Evolutionary conservation across 495 filamentous ascomycete species (phyloP), one percentile per base, ranked within the genome.

Genomic region (Talaromyces thailandensis): DNA sequence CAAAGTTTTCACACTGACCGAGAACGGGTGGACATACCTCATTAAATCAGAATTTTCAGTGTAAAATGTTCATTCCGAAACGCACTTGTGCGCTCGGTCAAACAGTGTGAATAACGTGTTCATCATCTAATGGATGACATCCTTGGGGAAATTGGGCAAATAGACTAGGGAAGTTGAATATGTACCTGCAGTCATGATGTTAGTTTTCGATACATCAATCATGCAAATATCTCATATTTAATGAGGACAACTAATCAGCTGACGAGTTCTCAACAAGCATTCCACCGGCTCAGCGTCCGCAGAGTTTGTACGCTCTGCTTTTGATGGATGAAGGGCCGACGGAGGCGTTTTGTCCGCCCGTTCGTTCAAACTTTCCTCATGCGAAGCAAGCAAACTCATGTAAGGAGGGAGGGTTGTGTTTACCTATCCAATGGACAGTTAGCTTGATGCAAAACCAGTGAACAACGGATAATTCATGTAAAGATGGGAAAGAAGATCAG

Each of bases 21-120:
- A 37, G 23, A 7, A 21, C 23, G 45, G 29, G 11, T 18, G 11
- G 23, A 79, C 83, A 76, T 79, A 93, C 89, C 90, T 93, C 90
- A 94, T 94, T 95, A 95, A 92, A 96, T 96, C 92, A 96, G 92
- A 96, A 88, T 94, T 93, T 91, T 87, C 80, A 85, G 76, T 84
- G 73, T 79, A 82, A 57, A 73, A 82, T 83, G 88, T 89, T 94
- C 92, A 95, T 87, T 81, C 86, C 86, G 69, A 76, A 79, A 75
- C 75, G 67, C 76, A 73, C 74, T 61, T 68, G 67, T 65, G 69
- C 65, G 64, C 76, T 77, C 77, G 85, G 84, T 96, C 92, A 93
- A 92, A 96, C 90, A 96, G 92, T 96, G 92, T 96, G 92, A 96
- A 96, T 96, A 89, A 75, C 66, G 76, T 77, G 76, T 81, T 88